Evolutionary conservation across 352 stramenopile genomes (phyloP).

Genomic region (Pythium coloratum): DNA sequence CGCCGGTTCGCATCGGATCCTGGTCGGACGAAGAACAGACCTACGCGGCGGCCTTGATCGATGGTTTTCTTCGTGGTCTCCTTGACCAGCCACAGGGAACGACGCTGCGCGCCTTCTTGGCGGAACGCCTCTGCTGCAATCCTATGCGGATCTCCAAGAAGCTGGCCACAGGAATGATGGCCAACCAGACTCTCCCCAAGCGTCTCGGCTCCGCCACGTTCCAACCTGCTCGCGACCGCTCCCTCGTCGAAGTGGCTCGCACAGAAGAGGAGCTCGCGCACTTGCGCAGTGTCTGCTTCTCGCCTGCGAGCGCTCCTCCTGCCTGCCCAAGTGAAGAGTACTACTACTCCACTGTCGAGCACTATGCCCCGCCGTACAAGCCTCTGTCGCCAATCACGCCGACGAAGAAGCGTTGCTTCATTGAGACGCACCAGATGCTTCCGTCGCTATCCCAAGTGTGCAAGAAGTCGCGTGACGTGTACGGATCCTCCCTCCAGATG

Average conservation of each 20-base stretch:
- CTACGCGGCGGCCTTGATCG: slow-evolving; percentile 80
- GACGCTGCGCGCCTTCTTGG: slow-evolving; percentile 86
- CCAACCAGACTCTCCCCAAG: slow-evolving; percentile 24
- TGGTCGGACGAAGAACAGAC: slow-evolving; percentile 59
- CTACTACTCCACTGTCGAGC: background rate
- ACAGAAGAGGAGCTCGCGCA: slow-evolving; percentile 14
- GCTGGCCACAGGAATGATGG: slow-evolving; percentile 53
- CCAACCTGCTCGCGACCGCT: slow-evolving; percentile 14
- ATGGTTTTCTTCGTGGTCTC: slow-evolving; percentile 84
- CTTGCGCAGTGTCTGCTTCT: slow-evolving; percentile 20
- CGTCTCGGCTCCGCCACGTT: slow-evolving; percentile 29
- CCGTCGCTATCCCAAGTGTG: slow-evolving; percentile 22
- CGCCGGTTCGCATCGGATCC: background rate
- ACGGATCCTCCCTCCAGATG: slow-evolving; percentile 8
- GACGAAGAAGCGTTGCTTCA: slow-evolving; percentile 18
- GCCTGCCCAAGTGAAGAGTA: background rate
- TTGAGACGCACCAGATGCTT: slow-evolving; percentile 10
- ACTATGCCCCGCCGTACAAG: background rate
- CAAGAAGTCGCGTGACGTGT: slow-evolving; percentile 20
- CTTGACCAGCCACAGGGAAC: slow-evolving; percentile 82
- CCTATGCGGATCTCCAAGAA: slow-evolving; percentile 96
- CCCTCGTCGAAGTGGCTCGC: slow-evolving; percentile 6
- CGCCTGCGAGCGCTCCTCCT: slow-evolving; percentile 1
- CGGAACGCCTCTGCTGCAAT: slow-evolving; percentile 90
- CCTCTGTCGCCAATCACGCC: slow-evolving; percentile 17